Base-by-base conservation (phyloP, 257 asterid species). In the Fraxinus cuspidata region DNA sequence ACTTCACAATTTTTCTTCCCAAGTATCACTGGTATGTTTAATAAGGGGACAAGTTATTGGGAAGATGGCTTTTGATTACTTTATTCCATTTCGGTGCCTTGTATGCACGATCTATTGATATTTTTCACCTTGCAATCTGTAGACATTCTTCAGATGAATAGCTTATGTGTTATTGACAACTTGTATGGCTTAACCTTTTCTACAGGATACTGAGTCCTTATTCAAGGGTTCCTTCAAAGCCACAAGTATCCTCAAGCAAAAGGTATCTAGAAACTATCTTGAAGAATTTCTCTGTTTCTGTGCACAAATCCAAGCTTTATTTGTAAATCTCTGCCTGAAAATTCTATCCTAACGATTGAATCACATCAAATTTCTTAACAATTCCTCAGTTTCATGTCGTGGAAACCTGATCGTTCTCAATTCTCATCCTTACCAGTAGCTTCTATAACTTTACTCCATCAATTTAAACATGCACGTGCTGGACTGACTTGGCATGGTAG, bases 201-300 rank as follows among this genome's bases (percentile, higher is more conserved):
- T 28, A 49, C 86, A 94, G 98, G 93, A 88, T 94, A 83, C 90
- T 90, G 69, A 83, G 82, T 86, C 95, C 92, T 73, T 86, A 88
- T 82, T 82, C 94, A 67, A 87, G 88, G 91, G 96, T 90, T 79
- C 92, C 95, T 35, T 79, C 92, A 51, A 88, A 90, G 85, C 76
- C 94, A 60, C 87, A 84, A 79, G 90, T 82, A 68, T 83, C 91
- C 74, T 79, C 92, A 16, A 74, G 81, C 4, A 83, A 89, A 84
- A 94, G 96, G 98, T 94, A 90, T 27, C 69, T 27, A 63, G 19
- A 63, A 63, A 63, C 7, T 63, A 23, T 25, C 35, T 63, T 63
- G 35, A 27, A 63, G 69, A 63, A 27, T 63, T 42, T 12, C 6
- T 63, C 69, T 63, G 9, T 63, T 23, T 10, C 1, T 63, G 69